These are phyloP conservation scores for Tausonia pullulans DNA, from an alignment of 1,284 basidiomycete genomes.

Conservation along the genomic window DNA sequence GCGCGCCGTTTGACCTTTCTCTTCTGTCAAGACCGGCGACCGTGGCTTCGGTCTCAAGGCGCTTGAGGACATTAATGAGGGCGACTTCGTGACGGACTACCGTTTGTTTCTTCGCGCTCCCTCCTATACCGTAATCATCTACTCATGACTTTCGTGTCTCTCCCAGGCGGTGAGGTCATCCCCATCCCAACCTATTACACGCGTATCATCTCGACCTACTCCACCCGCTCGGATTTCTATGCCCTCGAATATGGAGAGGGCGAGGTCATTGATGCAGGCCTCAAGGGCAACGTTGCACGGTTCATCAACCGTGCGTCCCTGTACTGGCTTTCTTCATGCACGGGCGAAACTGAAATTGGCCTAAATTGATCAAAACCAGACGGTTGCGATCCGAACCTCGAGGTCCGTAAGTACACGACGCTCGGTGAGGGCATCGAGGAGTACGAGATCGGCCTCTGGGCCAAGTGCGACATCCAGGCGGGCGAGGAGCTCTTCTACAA, in stretches of 20 bases:
- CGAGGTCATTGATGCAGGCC: slow-evolving; percentile 40
- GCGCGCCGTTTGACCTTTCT: neutral
- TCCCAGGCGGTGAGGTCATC: neutral
- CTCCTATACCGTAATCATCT: neutral
- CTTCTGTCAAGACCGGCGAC: slow-evolving; percentile 30
- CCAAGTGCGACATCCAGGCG: slow-evolving; percentile 32
- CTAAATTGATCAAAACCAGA: slow-evolving; percentile 16
- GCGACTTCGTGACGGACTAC: slow-evolving; percentile 39
- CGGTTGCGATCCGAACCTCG: slow-evolving; percentile 35
- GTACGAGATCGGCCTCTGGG: slow-evolving; percentile 38
- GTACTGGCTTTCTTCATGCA: neutral
- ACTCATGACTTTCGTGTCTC: neutral
- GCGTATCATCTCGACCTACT: slow-evolving; percentile 29
- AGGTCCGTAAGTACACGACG: slow-evolving; percentile 33
- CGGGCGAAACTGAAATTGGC: neutral
- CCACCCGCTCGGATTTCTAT: slow-evolving; percentile 33
- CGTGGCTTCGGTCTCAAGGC: slow-evolving; percentile 39
- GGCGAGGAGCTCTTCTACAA: slow-evolving; percentile 38
- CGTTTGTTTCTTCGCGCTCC: slow-evolving; percentile 15
- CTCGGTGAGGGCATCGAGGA: slow-evolving; percentile 35
- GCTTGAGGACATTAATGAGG: slow-evolving; percentile 32
- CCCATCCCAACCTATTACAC: slow-evolving; percentile 27
- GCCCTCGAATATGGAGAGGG: slow-evolving; percentile 37
- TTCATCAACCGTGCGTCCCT: slow-evolving; percentile 36
- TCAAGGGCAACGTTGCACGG: slow-evolving; percentile 36